These are phyloP conservation scores for Aechmea fasciata DNA, from an alignment of 176 grass and related monocot genomes.

Conservation along the genomic window DNA sequence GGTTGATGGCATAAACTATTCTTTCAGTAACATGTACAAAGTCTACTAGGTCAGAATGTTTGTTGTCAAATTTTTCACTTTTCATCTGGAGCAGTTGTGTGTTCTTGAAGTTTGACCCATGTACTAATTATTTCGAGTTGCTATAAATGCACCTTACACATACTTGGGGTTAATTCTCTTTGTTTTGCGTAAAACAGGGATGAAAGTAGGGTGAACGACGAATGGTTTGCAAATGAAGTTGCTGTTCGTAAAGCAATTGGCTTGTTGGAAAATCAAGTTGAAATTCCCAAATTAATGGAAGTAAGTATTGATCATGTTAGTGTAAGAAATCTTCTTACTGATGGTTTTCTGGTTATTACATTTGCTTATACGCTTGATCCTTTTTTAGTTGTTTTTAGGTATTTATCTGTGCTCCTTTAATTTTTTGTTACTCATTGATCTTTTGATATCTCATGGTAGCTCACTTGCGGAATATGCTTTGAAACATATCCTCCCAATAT, in stretches of 20 bases:
- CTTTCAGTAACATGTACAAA: not conserved
- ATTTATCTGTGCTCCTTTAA: not conserved
- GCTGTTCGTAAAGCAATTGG: conserved; percentile 54
- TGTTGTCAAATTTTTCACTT: not conserved
- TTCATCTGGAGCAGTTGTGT: not conserved
- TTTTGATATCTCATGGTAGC: conserved; percentile 41
- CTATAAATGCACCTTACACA: not conserved
- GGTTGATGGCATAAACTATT: too few species aligned
- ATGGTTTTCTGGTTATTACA: not conserved
- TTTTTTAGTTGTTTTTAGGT: conserved; percentile 4
- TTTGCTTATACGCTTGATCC: not conserved
- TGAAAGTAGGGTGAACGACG: conserved; percentile 55
- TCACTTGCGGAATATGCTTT: conserved; percentile 96
- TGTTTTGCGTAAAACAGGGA: conserved; percentile 37
- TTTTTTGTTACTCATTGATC: conserved; percentile 19
- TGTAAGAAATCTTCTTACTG: conserved; percentile 5
- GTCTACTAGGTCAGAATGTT: not conserved
- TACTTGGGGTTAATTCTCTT: not conserved
- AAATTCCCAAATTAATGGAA: conserved; percentile 23
- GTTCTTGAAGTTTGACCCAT: not conserved
- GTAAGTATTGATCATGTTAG: conserved; percentile 27
- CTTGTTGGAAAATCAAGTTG: conserved; percentile 38
- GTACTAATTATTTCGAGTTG: not conserved
- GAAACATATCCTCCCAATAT: conserved; percentile 40
- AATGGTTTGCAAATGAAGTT: conserved; percentile 85